phyloP scores from a whole-genome alignment of 345 rosid species.

The Melaleuca alternifolia region DNA sequence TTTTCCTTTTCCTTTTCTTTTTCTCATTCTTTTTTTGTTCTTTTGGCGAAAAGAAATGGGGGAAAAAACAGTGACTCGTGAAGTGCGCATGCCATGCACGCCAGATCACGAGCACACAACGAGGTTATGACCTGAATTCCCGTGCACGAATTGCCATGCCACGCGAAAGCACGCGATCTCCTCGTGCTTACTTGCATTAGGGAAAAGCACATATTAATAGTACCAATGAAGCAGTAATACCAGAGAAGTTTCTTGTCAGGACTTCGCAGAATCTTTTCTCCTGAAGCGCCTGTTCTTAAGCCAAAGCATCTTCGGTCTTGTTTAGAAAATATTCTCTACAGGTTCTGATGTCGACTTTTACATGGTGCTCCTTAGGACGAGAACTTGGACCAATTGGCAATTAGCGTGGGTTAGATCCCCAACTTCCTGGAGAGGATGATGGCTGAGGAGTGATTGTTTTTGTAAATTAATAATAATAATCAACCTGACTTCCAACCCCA shows the following conservation, averaged over 20 bases:
- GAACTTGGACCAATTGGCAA: not conserved
- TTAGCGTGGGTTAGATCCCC: not conserved
- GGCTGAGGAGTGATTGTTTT: not conserved
- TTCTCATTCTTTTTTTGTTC: not conserved
- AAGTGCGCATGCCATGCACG: not conserved
- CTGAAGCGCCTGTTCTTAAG: not conserved
- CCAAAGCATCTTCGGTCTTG: not conserved
- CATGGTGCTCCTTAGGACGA: not conserved
- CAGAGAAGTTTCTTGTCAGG: not conserved
- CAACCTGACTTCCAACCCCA: slow-evolving; percentile 43
- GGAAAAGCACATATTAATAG: not conserved
- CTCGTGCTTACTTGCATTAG: not conserved
- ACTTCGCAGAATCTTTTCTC: not conserved
- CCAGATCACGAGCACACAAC: not conserved
- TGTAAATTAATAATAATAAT: not conserved
- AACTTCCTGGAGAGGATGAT: not conserved
- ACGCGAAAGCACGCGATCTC: not conserved
- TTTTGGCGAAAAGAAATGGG: not conserved
- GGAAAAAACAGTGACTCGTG: not conserved
- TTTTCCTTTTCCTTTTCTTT: not conserved
- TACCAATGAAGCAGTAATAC: not conserved
- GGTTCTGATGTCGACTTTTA: not conserved
- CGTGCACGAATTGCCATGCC: not conserved
- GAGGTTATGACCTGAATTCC: not conserved
- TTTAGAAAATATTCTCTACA: not conserved